These are phyloP conservation scores for Colletotrichum incanum DNA, from an alignment of 2,329 filamentous ascomycete species.

Conservation along the genomic window DNA sequence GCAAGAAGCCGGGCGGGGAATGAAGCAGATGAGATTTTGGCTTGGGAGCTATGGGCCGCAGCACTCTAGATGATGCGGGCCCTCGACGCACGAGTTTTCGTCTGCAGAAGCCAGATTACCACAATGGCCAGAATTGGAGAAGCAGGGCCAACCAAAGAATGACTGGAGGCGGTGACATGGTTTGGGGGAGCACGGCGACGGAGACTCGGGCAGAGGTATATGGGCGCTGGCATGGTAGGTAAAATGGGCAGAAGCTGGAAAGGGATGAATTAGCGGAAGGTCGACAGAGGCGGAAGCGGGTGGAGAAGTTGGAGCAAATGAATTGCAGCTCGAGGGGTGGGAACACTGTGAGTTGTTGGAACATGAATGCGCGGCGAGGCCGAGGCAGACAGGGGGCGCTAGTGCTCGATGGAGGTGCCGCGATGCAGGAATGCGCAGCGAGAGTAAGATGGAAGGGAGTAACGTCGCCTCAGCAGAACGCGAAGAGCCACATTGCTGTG, in stretches of 20 bases:
- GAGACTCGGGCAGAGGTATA: background rate
- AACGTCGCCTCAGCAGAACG: background rate
- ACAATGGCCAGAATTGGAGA: background rate
- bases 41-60: conserved; percentile 15
- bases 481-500: background rate
- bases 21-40: conserved; percentile 15
- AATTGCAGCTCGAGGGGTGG: conserved; percentile 21
- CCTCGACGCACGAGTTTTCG: conserved; percentile 14
- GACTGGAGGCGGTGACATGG: conserved; percentile 16
- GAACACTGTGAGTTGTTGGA: conserved; percentile 10
- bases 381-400: conserved; percentile 26
- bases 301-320: conserved; percentile 14
- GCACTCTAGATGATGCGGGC: conserved; percentile 5
- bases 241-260: conserved; percentile 4
- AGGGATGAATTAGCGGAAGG: background rate
- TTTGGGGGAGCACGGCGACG: conserved; percentile 1
- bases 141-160: background rate
- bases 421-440: conserved; percentile 12
- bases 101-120: conserved; percentile 7
- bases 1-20: background rate
- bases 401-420: conserved; percentile 20
- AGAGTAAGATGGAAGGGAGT: conserved; percentile 7
- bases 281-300: conserved; percentile 5
- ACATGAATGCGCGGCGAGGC: conserved; percentile 31
- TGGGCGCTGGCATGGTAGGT: background rate